phyloP scores from a whole-genome alignment of 768 basidiomycete species.

The Hortiboletus campestris region DNA sequence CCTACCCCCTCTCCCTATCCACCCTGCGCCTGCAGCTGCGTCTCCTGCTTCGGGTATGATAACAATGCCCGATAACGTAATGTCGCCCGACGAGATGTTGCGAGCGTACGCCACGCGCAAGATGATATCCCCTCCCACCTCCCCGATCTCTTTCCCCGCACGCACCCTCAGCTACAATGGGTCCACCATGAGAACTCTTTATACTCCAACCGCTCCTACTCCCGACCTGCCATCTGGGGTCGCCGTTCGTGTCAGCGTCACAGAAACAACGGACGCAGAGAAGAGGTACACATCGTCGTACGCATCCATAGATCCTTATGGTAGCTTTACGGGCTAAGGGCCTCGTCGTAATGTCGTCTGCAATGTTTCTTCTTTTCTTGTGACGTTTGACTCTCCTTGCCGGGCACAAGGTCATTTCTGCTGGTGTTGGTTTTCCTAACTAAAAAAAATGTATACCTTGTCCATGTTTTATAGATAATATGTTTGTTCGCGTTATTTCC shows the following conservation, averaged over 20 bases:
- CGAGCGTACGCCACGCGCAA: constrained; percentile 63
- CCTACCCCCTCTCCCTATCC: constrained; percentile 34
- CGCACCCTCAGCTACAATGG: constrained; percentile 26
- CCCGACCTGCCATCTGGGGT: constrained; percentile 4
- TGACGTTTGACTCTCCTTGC: background rate
- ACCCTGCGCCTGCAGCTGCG: constrained; percentile 25
- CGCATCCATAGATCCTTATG: constrained; percentile 26
- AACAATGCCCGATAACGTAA: constrained; percentile 39
- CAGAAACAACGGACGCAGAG: constrained; percentile 11
- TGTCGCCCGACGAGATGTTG: constrained; percentile 75
- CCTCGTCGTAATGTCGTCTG: background rate
- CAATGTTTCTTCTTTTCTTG: background rate
- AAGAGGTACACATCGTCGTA: constrained; percentile 29
- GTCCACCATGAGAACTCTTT: constrained; percentile 30
- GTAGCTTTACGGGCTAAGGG: constrained; percentile 11
- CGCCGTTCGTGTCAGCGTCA: constrained; percentile 4
- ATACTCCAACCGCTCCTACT: constrained; percentile 20
- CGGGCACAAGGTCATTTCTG: background rate
- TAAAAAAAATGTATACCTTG: constrained; percentile 17
- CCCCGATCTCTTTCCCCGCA: constrained; percentile 30
- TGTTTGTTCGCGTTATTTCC: background rate
- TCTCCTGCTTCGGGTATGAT: constrained; percentile 41
- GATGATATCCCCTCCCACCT: constrained; percentile 32
- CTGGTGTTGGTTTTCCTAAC: background rate
- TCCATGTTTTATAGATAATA: constrained; percentile 8